Evolutionary conservation across 2,329 filamentous ascomycete species (phyloP), one percentile per base, ranked within the genome.

Genomic region (Onygenales sp.): DNA sequence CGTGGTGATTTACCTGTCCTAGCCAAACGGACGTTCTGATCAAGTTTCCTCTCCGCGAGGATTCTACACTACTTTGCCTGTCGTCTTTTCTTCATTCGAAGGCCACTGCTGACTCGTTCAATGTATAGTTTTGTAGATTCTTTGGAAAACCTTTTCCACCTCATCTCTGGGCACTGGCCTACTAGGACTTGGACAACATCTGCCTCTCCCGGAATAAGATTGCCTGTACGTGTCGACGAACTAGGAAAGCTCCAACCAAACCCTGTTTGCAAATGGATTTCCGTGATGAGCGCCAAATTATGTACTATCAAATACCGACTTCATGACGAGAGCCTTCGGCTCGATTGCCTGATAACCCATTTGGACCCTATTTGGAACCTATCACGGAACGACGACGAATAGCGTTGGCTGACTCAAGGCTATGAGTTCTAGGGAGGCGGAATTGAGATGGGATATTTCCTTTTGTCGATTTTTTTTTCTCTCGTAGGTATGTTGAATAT

Each of bases 11-110:
- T 75, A 79, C 78, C 75, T 78, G 78, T 81, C 77, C 72, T 68
- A 75, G 75, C 78, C 78, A 81, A 81, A 81, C 75, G 76, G 77
- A 81, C 78, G 69, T 68, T 70, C 77, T 80, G 77, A 80, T 65
- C 58, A 60, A 44, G 51, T 43, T 57, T 53, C 9, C 36, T n/a
- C 35, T 48, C 35, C 38, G 9, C 33, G 46, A 49, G 46, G 11
- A 49, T 49, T 39, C 17, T 49, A 39, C 31, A 2, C 2, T 13
- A 38, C 35, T 10, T 8, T 13, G 47, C 43, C 8, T 32, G 49
- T 55, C 49, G 42, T 51, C 52, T 38, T 39, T 56, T 45, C 52
- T 50, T 5, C 33, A 50, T 50, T 54, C 31, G 35, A 17, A 17
- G 14, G 14, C 13, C 11, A n/a, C n/a, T 14, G 17, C 41, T 43